Evolutionary conservation across 2,329 filamentous ascomycete species (phyloP).

Genomic region (Epichloe typhina): DNA sequence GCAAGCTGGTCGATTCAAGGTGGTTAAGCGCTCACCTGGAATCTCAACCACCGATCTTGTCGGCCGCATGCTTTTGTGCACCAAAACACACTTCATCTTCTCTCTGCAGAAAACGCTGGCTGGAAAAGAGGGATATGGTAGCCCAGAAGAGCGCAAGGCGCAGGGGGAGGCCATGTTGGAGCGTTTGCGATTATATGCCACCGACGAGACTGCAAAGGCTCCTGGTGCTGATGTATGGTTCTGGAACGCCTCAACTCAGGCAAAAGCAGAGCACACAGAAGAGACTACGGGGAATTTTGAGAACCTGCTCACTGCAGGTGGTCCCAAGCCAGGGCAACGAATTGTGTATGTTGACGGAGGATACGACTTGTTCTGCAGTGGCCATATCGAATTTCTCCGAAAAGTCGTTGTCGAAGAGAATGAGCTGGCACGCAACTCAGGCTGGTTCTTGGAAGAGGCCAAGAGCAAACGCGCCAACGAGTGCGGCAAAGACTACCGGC

Average conservation of each 20-base stretch:
- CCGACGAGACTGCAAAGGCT: slow-evolving; percentile 64
- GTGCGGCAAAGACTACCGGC: slow-evolving; percentile 58
- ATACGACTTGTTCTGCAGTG: slow-evolving; percentile 92
- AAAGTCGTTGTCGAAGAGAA: slow-evolving; percentile 64
- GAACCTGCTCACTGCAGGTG: slow-evolving; percentile 56
- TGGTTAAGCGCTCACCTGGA: slow-evolving; percentile 89
- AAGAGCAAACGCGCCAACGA: slow-evolving; percentile 46
- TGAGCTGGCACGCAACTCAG: slow-evolving; percentile 48
- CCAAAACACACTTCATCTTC: slow-evolving; percentile 84
- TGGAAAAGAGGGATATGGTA: slow-evolving; percentile 61
- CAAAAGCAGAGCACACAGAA: slow-evolving; percentile 26
- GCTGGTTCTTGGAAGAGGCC: slow-evolving; percentile 61
- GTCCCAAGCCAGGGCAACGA: slow-evolving; percentile 62
- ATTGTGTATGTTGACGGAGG: slow-evolving; percentile 94
- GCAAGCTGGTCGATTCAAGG: slow-evolving; percentile 82
- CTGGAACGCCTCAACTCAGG: slow-evolving; percentile 49
- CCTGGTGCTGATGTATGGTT: slow-evolving; percentile 79
- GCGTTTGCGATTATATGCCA: slow-evolving; percentile 74
- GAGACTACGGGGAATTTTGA: slow-evolving; percentile 54
- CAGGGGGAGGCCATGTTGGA: slow-evolving; percentile 61
- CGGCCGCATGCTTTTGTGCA: slow-evolving; percentile 92
- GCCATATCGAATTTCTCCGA: slow-evolving; percentile 89
- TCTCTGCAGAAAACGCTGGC: slow-evolving; percentile 56
- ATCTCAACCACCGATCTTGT: slow-evolving; percentile 98
- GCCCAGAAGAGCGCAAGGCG: slow-evolving; percentile 49